Base-by-base conservation (phyloP, 116 monocot genomes). In the Papilionanthe hybrid region DNA sequence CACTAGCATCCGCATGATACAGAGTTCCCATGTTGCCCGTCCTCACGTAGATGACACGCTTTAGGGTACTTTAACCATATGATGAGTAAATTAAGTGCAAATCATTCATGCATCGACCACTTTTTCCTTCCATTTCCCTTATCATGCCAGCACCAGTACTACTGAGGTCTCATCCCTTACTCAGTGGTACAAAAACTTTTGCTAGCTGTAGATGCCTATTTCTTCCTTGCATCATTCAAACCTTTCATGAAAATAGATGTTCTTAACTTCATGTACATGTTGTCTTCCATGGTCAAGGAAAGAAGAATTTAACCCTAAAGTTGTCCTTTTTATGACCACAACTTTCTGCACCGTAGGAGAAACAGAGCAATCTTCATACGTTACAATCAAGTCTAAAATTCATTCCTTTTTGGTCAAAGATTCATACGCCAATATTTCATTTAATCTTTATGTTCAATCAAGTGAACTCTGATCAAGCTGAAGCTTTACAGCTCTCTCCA, bases 401-500 rank as follows among this genome's bases (percentile, higher is more conserved):
- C 71, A 71, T 41, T 28, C 18, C 5, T 44, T 37, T 18, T n/a
- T 44, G 73, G 73, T 73, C 73, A 73, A 73, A 73, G 73, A 73
- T 73, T 73, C 73, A 73, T 25, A 8, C 30, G 9, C 43, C 73
- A 73, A 73, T 8, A 73, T 42, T 44, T 73, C 22, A 44, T 22
- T 44, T 6, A 42, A 44, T 43, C 43, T 73, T 43, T 43, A 73
- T 73, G 43, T 73, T 73, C 73, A 43, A 42, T 73, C 73, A 22
- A 53, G 43, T 22, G 44, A 15, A 71, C 43, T 7, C 43, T 2
- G n/a, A 73, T 42, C 20, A 44, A 44, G 42, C 3, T 9, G 73
- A 73, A 73, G 73, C 73, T 73, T 73, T 73, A 73, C 73, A 73
- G 73, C 73, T 73, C 73, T 44, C 73, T 72, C 72, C 72, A 72